These are phyloP conservation scores for Discostella stelligeroides DNA, from an alignment of 108 stramenopile genomes.

Conservation along the genomic window DNA sequence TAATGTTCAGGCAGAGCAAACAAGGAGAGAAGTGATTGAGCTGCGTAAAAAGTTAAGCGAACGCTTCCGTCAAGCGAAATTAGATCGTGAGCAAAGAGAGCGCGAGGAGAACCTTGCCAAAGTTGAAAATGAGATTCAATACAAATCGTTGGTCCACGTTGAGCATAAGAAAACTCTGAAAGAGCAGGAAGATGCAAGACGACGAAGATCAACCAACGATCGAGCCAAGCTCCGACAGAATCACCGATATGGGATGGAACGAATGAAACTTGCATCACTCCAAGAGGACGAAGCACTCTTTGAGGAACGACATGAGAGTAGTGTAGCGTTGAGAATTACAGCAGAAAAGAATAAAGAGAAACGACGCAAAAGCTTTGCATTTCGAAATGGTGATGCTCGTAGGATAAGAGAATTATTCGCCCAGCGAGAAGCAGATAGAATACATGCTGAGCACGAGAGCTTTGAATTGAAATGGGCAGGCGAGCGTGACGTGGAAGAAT, in stretches of 20 bases:
- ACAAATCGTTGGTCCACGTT: slow-evolving; percentile 77
- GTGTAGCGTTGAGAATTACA: slow-evolving; percentile 49
- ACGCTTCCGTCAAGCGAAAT: slow-evolving; percentile 58
- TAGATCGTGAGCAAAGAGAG: slow-evolving; percentile 46
- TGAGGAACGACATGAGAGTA: slow-evolving; percentile 66
- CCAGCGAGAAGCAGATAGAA: slow-evolving; percentile 32
- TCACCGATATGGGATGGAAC: slow-evolving; percentile 64
- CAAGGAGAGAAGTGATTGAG: slow-evolving; percentile 57
- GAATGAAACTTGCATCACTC: slow-evolving; percentile 42
- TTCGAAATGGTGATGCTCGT: slow-evolving; percentile 49
- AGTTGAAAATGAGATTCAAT: slow-evolving; percentile 68
- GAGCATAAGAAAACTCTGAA: slow-evolving; percentile 80
- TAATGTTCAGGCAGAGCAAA: slow-evolving; percentile 60
- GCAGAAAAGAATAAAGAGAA: slow-evolving; percentile 51
- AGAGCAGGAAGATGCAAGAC: slow-evolving; percentile 65
- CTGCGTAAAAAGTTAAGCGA: slow-evolving; percentile 69
- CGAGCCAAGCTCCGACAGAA: slow-evolving; percentile 68
- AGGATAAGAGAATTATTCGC: slow-evolving; percentile 27
- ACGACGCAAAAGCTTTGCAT: slow-evolving; percentile 75
- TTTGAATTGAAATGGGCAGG: slow-evolving; percentile 78
- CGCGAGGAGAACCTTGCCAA: slow-evolving; percentile 45
- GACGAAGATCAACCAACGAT: slow-evolving; percentile 63
- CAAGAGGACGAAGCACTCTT: slow-evolving; percentile 69
- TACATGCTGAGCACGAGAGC: slow-evolving; percentile 56
- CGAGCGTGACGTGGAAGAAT: slow-evolving; percentile 69